Conservation (phyloP, 768 basidiomycete species). For the Botryobasidium botryosum region DNA sequence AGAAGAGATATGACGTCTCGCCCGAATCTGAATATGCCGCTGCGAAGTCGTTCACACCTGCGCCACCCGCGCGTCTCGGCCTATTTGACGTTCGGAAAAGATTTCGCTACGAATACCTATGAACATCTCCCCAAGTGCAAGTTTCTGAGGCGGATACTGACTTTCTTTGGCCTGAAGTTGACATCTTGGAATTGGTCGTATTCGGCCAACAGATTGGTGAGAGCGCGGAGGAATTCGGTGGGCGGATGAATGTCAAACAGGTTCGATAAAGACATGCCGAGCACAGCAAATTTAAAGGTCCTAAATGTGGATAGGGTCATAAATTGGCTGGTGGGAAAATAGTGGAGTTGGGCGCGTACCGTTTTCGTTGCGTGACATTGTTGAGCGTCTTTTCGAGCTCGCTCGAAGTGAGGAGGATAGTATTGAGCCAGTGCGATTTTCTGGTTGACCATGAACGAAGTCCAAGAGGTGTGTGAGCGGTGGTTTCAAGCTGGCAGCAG, state of each 20-base stretch:
- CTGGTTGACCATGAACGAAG: conserved; percentile 25
- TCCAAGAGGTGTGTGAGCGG: conserved; percentile 2
- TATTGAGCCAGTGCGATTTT: conserved; percentile 76
- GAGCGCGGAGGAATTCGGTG: conserved; percentile 58
- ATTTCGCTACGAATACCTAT: conserved; percentile 20
- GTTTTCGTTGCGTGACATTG: conserved; percentile 59
- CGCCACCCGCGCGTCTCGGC: conserved; percentile 33
- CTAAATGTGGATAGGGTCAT: conserved; percentile 22
- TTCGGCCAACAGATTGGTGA: conserved; percentile 54
- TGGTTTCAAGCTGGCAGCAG: conserved; percentile 1
- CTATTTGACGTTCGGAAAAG: conserved; percentile 40
- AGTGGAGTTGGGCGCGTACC: conserved; percentile 28
- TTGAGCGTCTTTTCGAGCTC: conserved; percentile 65
- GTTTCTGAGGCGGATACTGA: conserved; percentile 17
- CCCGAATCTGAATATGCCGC: conserved; percentile 37
- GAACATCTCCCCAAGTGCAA: neutral
- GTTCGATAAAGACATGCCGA: conserved; percentile 74
- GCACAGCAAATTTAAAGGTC: conserved; percentile 64
- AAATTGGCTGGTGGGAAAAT: neutral
- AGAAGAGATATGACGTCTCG: conserved; percentile 44
- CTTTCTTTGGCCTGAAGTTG: conserved; percentile 56
- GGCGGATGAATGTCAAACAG: conserved; percentile 69
- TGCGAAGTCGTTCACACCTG: conserved; percentile 38
- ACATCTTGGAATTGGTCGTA: conserved; percentile 69
- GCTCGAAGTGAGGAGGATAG: conserved; percentile 54